Conservation (phyloP, 257 asterid genomes). For the Apocynum venetum region DNA sequence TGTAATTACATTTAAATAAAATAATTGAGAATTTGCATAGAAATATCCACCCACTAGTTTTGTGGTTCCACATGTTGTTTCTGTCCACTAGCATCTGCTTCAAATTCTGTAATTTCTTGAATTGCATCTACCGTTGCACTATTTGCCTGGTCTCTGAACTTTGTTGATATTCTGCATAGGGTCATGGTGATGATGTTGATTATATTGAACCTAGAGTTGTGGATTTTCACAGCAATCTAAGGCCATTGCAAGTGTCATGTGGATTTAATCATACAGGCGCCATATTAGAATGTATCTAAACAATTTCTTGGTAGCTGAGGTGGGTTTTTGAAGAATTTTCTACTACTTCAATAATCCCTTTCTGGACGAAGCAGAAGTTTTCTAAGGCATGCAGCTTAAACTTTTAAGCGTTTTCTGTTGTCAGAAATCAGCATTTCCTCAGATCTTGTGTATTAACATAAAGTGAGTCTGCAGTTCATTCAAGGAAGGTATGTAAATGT, state of each 20-base stretch:
- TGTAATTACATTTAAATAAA: too few relatives aligned
- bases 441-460: not conserved
- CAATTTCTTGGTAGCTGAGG: not conserved
- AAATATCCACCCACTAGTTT: not conserved
- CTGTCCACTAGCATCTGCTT: not conserved
- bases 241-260: slow-evolving; percentile 69
- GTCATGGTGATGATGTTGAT: slow-evolving; percentile 82
- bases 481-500: not conserved
- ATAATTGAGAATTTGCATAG: too few relatives aligned
- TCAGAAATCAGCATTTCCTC: not conserved
- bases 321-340: too few relatives aligned
- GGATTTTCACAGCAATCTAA: slow-evolving; percentile 34
- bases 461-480: not conserved
- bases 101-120: not conserved
- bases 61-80: not conserved
- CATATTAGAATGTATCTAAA: slow-evolving; percentile 40
- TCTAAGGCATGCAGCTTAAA: not conserved
- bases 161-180: slow-evolving; percentile 35
- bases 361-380: not conserved
- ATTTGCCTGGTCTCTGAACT: not conserved
- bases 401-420: too few relatives aligned
- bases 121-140: not conserved
- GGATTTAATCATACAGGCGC: slow-evolving; percentile 94
- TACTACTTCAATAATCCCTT: too few relatives aligned
- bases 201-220: slow-evolving; percentile 55